Conservation (phyloP, 2,329 filamentous ascomycete genomes). For the Acrocalymma vagum region DNA sequence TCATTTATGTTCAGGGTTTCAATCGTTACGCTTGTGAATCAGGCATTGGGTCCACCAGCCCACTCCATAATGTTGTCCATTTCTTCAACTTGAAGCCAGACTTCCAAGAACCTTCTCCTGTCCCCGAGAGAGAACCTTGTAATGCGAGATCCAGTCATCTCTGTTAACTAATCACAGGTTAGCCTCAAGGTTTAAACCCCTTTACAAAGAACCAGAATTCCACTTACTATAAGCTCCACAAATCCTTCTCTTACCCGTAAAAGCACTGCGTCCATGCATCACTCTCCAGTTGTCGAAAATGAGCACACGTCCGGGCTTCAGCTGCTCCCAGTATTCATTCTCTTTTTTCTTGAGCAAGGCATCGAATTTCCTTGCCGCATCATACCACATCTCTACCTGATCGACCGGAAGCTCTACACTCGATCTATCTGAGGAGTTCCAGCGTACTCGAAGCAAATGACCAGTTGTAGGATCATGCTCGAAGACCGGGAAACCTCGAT, state of each 20-base stretch:
- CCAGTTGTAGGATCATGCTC: slow-evolving; percentile 60
- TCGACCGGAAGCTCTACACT: slow-evolving; percentile 66
- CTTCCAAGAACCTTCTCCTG: slow-evolving; percentile 22
- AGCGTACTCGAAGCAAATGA: slow-evolving; percentile 73
- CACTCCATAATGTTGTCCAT: background rate
- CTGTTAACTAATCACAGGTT: slow-evolving; percentile 18
- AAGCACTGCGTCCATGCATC: slow-evolving; percentile 83
- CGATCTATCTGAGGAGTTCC: slow-evolving; percentile 93
- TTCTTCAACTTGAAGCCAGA: slow-evolving; percentile 17
- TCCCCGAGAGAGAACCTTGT: slow-evolving; percentile 26
- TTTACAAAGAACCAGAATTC: no score
- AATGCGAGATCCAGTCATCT: slow-evolving; percentile 32
- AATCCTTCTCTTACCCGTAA: slow-evolving; percentile 84
- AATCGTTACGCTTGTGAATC: no score
- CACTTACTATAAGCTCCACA: slow-evolving; percentile 77
- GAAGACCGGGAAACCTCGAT: slow-evolving; percentile 75
- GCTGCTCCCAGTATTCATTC: slow-evolving; percentile 80
- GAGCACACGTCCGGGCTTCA: slow-evolving; percentile 81
- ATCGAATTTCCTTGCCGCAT: slow-evolving; percentile 78
- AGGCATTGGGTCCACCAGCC: no score
- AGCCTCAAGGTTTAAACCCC: background rate
- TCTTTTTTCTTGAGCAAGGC: slow-evolving; percentile 70
- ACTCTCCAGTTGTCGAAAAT: slow-evolving; percentile 98
- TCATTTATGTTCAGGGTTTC: slow-evolving; percentile 4
- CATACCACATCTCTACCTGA: slow-evolving; percentile 74